Evolutionary conservation across 257 asterid species (phyloP), one percentile per base, ranked within the genome.

Genomic region (Dorcoceras hygrometricum): DNA sequence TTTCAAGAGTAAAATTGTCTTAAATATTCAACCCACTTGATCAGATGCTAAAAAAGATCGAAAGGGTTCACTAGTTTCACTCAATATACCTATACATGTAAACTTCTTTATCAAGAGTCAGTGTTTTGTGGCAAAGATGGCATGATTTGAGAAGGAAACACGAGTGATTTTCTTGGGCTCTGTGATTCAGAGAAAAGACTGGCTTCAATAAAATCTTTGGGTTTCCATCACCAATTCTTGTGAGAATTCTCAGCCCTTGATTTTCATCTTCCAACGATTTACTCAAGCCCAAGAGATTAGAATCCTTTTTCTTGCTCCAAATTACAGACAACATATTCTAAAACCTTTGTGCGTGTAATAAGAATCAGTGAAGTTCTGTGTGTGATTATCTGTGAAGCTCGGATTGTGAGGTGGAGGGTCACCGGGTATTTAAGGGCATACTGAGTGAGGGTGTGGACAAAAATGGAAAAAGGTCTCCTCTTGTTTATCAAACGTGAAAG

Each of bases 81-180:
- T 11, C 3, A 11, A 39, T 12, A 5, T 28, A 78, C 85, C 73
- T 81, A 61, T 81, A 82, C 82, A 82, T 82, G 67, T 74, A 82
- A 57, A 82, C 67, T 43, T 82, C 79, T 34, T 79, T 76, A 2
- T 71, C 71, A 19, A 74, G 73, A 62, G 39, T 20, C 2, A 82
- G 72, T 53, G 71, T 73, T 34, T 79, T 82, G 67, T 32, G 74
- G 72, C 87, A 82, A 24, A 82, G 82, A 79, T 79, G 80, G 64
- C 87, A 82, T 2, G 76, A 76, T 62, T 76, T 74, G 57, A 82
- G 87, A 23, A 61, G 74, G 75, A 76, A 81, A 27, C 61, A 18
- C 26, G 27, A 65, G 19, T 5, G 11, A 23, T 63, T 22, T 36
- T 46, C 7, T 46, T 57, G 25, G 53, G 57, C 46, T 43, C 57